These are phyloP conservation scores for Calycina herbarum DNA, from an alignment of 2,329 filamentous ascomycete genomes.

Conservation along the genomic window DNA sequence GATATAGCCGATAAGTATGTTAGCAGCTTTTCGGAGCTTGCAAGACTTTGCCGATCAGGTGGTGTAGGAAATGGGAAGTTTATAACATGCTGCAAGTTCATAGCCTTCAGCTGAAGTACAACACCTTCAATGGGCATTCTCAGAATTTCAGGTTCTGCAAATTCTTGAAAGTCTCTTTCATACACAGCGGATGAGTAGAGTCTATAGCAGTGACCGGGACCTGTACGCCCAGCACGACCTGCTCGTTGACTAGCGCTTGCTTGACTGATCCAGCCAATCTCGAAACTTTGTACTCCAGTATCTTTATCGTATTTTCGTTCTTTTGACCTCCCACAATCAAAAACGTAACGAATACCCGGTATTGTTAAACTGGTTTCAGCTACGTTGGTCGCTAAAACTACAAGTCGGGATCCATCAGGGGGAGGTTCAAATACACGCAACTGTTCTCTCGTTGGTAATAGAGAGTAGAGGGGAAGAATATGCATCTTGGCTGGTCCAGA, in stretches of 20 bases:
- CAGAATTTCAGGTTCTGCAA: slow-evolving; percentile 83
- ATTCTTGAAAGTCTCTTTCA: slow-evolving; percentile 83
- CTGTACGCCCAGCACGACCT: slow-evolving; percentile 92
- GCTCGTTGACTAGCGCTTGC: slow-evolving; percentile 89
- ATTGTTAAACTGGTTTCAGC: slow-evolving; percentile 97
- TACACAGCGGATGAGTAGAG: slow-evolving; percentile 94
- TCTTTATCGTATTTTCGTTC: slow-evolving; percentile 85
- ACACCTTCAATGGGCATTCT: slow-evolving; percentile 91
- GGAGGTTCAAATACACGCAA: slow-evolving; percentile 84
- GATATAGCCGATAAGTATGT: slow-evolving; percentile 82
- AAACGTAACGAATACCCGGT: slow-evolving; percentile 91
- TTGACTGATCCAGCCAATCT: slow-evolving; percentile 96
- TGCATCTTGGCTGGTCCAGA: slow-evolving; percentile 74
- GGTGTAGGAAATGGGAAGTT: slow-evolving; percentile 97
- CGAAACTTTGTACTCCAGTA: slow-evolving; percentile 92
- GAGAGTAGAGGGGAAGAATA: slow-evolving; percentile 89
- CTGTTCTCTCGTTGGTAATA: slow-evolving; percentile 87
- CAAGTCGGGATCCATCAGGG: slow-evolving; percentile 78
- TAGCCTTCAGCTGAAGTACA: slow-evolving; percentile 89
- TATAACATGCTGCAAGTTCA: slow-evolving; percentile 85
- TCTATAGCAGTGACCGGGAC: slow-evolving; percentile 92
- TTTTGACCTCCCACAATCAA: slow-evolving; percentile 90
- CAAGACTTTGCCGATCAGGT: slow-evolving; percentile 73
- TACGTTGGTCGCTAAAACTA: slow-evolving; percentile 93
- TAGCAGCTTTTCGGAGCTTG: slow-evolving; percentile 82